Base-by-base conservation (phyloP, 768 basidiomycete genomes). In the Tylopilus felleus region DNA sequence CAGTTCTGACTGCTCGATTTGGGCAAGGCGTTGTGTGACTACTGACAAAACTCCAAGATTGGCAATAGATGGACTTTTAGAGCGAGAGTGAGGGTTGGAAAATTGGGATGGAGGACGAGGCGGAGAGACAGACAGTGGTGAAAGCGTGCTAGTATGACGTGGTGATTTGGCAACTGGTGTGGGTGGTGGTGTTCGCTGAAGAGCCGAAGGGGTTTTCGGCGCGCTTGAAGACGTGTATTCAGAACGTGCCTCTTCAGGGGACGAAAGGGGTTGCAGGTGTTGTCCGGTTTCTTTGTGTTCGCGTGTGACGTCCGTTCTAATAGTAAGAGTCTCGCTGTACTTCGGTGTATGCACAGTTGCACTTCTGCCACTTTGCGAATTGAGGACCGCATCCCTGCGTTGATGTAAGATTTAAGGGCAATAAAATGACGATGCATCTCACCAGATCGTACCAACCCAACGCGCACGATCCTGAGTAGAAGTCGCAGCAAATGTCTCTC, bases 391-490 rank as follows among this genome's bases (percentile, higher is more conserved):
- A 63, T 88, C 84, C 86, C 86, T 86, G 59, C 5, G 36, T 19
- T 38, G 14, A 52, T 36, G 55, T 60, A 25, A 52, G 42, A 36
- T 49, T 42, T 16, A 1, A 4, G 22, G 35, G 22, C 25, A 31
- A 8, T 13, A 47, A 2, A 13, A 43, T 29, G 21, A 8, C 10
- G 10, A 49, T 49, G 51, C 21, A 45, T 31, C 75, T 62, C 65
- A 88, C 88, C 88, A 90, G 44, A 90, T 81, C 4, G 83, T 80
- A 60, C 84, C 85, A 47, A 90, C 78, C 88, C 88, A 90, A 9
- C 77, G 77, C 4, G 86, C 86, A 47, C 88, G 75, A 52, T 86
- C 85, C 54, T 78, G 75, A 25, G 81, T 77, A 21, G 82, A 82
- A 10, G 72, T 66, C 3, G 80, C 82, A 0, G 85, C 87, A 65